A percentile compares a stretch with the other conserved stretches of the same genome.
Conservation (phyloP, 2,329 filamentous ascomycete species). For the Stachybotrys chlorohalonatus region DNA sequence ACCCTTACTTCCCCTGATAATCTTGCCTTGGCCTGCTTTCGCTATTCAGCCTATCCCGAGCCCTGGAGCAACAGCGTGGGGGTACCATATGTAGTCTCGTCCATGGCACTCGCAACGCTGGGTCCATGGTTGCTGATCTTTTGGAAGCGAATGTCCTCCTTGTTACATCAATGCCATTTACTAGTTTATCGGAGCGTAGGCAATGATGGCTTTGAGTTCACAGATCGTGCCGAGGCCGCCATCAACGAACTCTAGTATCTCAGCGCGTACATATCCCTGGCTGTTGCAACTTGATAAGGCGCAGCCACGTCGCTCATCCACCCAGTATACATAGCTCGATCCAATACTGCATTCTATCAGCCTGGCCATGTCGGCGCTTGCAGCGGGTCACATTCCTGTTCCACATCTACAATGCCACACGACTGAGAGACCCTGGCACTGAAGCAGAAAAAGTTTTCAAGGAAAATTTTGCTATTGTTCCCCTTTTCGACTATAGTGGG, state of each 20-base stretch:
- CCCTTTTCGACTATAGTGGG: neutral
- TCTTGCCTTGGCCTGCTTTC: neutral
- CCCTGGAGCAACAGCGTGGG: neutral
- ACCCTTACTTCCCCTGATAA: neutral
- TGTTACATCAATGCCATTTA: no score
- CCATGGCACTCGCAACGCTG: neutral
- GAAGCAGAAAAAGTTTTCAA: neutral
- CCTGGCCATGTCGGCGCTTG: neutral
- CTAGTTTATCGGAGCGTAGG: no score
- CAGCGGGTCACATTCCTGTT: neutral
- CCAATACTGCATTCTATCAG: neutral
- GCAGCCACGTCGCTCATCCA: no score
- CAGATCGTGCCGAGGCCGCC: no score
- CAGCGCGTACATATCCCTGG: no score
- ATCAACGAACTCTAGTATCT: no score
- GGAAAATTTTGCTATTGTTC: neutral
- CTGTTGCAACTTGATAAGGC: no score
- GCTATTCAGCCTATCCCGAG: neutral
- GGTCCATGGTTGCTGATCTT: neutral
- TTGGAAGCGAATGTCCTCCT: neutral
- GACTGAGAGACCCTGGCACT: neutral
- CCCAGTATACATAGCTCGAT: neutral
- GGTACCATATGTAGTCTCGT: neutral
- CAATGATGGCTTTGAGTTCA: no score
- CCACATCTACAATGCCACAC: neutral